Evolutionary conservation across 2,329 filamentous ascomycete species (phyloP).

Genomic region (Diplodia scrobiculata): DNA sequence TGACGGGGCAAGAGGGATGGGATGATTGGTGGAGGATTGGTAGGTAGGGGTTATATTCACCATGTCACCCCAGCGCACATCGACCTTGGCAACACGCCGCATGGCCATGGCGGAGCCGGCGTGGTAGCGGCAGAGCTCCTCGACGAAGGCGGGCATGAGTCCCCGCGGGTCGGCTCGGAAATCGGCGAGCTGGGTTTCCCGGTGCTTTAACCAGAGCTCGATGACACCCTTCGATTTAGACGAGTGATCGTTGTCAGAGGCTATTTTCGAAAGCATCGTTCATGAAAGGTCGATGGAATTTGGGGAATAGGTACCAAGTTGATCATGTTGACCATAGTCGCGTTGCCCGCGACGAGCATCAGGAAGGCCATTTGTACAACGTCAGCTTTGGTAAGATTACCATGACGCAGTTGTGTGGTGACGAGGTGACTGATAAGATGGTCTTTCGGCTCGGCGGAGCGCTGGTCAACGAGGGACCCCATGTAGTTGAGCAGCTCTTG

Average conservation of each 20-base stretch:
- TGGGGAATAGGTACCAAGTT: slow-evolving; percentile 41
- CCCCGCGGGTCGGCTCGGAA: slow-evolving; percentile 46
- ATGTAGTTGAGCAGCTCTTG: slow-evolving; percentile 53
- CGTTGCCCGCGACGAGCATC: slow-evolving; percentile 56
- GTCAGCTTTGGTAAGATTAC: slow-evolving; percentile 38
- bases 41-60: background rate
- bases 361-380: slow-evolving; percentile 54
- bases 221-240: slow-evolving; percentile 46
- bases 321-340: slow-evolving; percentile 55
- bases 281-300: background rate
- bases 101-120: slow-evolving; percentile 54
- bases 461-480: slow-evolving; percentile 48
- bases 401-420: slow-evolving; percentile 37
- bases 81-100: slow-evolving; percentile 53
- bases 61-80: slow-evolving; percentile 50
- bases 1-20: background rate
- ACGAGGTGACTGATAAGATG: slow-evolving; percentile 52
- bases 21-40: background rate
- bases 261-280: background rate
- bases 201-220: slow-evolving; percentile 50
- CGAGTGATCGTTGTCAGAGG: background rate
- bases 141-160: slow-evolving; percentile 48
- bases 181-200: slow-evolving; percentile 44
- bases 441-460: slow-evolving; percentile 46
- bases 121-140: slow-evolving; percentile 55